Evolutionary conservation across 305 asterid species (phyloP), one percentile per base, ranked within the genome.

Genomic region (Fraxinus floribunda): DNA sequence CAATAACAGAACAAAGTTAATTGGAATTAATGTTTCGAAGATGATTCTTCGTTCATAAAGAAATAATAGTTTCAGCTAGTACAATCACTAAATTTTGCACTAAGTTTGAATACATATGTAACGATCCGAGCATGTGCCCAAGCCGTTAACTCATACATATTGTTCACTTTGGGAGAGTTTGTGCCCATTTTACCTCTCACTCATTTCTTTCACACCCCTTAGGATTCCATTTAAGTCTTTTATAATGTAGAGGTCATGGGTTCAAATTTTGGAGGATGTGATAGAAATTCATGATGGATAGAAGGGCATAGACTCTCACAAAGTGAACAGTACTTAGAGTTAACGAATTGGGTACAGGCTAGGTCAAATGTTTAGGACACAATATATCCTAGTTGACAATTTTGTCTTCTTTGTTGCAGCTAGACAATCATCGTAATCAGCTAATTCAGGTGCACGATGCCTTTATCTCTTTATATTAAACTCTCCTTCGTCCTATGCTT

Each of bases 351-450:
- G 6, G 5, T 1, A 13, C n/a, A 79, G 5, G 44, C 18, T 1
- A 4, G 55, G 8, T 78, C 15, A 15, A 76, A 24, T 13, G 10
- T 20, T 18, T 60, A n/a, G 24, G 30, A 20, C 30, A 20, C 26
- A 57, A 44, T 46, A 9, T 41, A 44, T 44, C 55, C 55, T 11
- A 11, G 55, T 44, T 46, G 18, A 46, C n/a, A 46, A 46, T 55
- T 60, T n/a, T 6, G 70, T 46, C 78, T 78, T 62, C 38, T 46
- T 83, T 44, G 22, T 83, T 89, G 91, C 96, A 95, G 99, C 89
- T 95, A 32, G 98, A 95, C 88, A 95, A 94, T 88, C 98, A 95
- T 86, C 89, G 99, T 79, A 95, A 94, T 85, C 99, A 92, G 87
- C 90, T 95, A 80, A 95, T 95, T 86, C 99, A 95, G 99, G 99